Evolutionary conservation across 1,284 basidiomycete genomes (phyloP).

Genomic region (Puccinia horiana): DNA sequence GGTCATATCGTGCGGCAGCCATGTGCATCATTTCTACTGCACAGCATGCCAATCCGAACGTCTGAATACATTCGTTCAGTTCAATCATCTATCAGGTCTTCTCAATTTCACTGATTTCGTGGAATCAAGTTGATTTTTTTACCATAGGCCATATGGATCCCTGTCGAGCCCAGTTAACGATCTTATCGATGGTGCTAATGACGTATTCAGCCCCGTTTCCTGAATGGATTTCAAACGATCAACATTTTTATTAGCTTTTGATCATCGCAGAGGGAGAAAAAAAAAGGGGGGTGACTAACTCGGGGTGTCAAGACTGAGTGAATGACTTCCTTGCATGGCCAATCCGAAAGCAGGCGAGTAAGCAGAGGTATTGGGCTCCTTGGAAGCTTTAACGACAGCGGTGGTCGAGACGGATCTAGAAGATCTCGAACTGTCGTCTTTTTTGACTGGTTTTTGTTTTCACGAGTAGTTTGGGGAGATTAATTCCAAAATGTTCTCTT

Average conservation of each 20-base stretch:
- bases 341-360: slow-evolving; percentile 52
- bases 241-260: not conserved
- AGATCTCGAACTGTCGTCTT: not conserved
- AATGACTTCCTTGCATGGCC: slow-evolving; percentile 77
- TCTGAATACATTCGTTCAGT: slow-evolving; percentile 1
- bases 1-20: slow-evolving; percentile 98
- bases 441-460: not conserved
- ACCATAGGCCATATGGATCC: slow-evolving; percentile 99
- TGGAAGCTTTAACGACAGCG: slow-evolving; percentile 8
- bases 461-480: too few species aligned
- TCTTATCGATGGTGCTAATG: slow-evolving; percentile 90
- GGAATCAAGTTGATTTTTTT: too few species aligned
- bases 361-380: slow-evolving; percentile 31
- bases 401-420: slow-evolving; percentile 28
- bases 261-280: not conserved
- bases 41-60: slow-evolving; percentile 87
- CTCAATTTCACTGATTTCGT: too few species aligned
- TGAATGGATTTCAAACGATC: not conserved
- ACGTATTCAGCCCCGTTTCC: slow-evolving; percentile 75
- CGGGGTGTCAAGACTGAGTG: slow-evolving; percentile 81
- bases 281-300: not conserved
- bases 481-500: not conserved
- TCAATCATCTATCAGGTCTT: too few species aligned
- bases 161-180: slow-evolving; percentile 96
- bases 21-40: slow-evolving; percentile 99